Base-by-base conservation (phyloP, 2,329 filamentous ascomycete genomes). In the Aspergillus sp. region DNA sequence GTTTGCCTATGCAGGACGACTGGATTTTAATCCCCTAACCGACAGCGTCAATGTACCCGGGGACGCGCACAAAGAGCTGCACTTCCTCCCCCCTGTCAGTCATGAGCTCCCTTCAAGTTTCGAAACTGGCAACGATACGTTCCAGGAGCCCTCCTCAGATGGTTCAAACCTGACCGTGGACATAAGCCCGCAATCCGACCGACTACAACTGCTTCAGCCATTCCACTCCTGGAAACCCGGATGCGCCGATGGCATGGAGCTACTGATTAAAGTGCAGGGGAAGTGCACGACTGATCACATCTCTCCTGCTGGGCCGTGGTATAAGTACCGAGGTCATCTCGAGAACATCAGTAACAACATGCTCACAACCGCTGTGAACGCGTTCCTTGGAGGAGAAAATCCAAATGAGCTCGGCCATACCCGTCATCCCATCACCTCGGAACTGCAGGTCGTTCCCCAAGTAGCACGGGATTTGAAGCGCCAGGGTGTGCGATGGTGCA, bases 311-410 rank as follows among this genome's bases (percentile, higher is more conserved):
- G 92, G 92, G 62, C 92, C 92, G 58, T 96, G 92, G 92, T 83
- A 97, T 77, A 97, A 97, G 84, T 97, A 97, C 86, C 91, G 93
- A 83, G 93, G 93, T 62, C 93, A 97, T 76, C 84, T 98, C 70
- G 93, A 97, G 86, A 97, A 98, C 85, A 97, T 97, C 81, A 96
- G 92, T 75, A 97, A 97, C 87, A 97, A 97, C 86, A 96, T 97
- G 92, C 81, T 97, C 76, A 97, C 97, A 69, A 93, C 93, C 80
- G 93, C 93, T 70, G 92, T 92, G 80, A 98, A 96, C 80, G 86
- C 89, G 69, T 58, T 60, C 63, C 27, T 66, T 51, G 15, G 61
- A 48, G 2, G 17, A 62, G 6, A 67, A 57, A 54, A 64, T 66
- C n/a, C 73, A 2, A 59, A 60, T 68, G 19, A 69, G 68, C 47